Conservation (phyloP, 768 basidiomycete species). For the Tylopilus rubrobrunneus region DNA sequence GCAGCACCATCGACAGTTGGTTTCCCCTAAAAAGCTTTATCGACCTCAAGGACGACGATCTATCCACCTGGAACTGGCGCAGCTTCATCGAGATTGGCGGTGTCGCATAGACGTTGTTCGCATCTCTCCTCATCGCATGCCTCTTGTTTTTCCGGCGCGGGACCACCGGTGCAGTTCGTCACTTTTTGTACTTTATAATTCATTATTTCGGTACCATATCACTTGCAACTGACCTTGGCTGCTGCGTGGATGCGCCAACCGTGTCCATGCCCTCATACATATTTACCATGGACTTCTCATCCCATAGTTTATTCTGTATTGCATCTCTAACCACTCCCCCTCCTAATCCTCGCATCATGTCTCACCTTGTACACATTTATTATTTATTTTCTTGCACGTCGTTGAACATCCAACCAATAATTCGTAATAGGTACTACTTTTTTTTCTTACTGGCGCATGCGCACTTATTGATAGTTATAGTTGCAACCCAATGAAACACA, state of each 20-base stretch:
- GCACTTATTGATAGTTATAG: not conserved
- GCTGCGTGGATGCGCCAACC: too few relatives aligned
- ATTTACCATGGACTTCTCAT: not conserved
- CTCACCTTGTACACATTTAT: not conserved
- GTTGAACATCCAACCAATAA: not conserved
- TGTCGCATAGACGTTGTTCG: conserved; percentile 10
- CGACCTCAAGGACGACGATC: conserved; percentile 51
- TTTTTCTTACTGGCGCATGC: not conserved
- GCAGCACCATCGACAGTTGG: conserved; percentile 47
- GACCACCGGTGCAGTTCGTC: conserved; percentile 1
- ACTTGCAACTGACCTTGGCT: not conserved
- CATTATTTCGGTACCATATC: not conserved
- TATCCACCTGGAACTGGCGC: conserved; percentile 52
- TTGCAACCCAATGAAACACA: not conserved
- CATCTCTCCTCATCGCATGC: not conserved
- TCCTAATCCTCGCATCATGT: not conserved
- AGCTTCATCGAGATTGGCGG: conserved; percentile 59
- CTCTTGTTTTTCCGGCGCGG: not conserved
- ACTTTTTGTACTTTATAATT: conserved; percentile 1
- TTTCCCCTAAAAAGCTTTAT: conserved; percentile 63
- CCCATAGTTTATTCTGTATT: not conserved
- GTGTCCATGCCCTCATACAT: not conserved
- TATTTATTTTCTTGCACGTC: not conserved
- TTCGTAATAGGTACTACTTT: too few relatives aligned
- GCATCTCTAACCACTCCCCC: not conserved